Evolutionary conservation across 495 filamentous ascomycete species (phyloP), one percentile per base, ranked within the genome.

Genomic region (Cercophora sp.): DNA sequence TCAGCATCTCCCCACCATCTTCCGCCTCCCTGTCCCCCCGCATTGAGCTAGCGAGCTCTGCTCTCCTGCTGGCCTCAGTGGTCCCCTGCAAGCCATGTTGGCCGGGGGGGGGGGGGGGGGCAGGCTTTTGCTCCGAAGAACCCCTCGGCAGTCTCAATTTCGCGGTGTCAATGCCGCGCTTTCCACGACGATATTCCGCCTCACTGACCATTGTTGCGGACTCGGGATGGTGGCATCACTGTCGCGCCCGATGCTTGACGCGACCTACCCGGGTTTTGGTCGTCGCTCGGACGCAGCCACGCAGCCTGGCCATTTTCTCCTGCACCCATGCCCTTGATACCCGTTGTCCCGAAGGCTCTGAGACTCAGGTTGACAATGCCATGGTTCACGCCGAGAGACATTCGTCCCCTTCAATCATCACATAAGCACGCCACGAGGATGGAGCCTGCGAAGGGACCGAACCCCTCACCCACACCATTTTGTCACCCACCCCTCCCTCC

Each of bases 111-210:
- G 22, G 34, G 43, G 39, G 44, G 45, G 19, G 45, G 48, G 22
- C 23, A 32, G n/a, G 47, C 13, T 25, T 23, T 53, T 48, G 13
- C n/a, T 22, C n/a, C 26, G 16, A 40, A 19, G 22, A 23, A 11
- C 37, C 26, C 27, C 29, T 48, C 32, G 36, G 8, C 27, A 35
- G 18, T 51, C 23, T 45, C 34, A 35, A 57, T 58, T 52, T 57
- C 29, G 18, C 35, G 25, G 26, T 51, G 36, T 62, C 52, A 62
- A 61, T 68, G 58, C 65, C 65, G 58, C 56, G 58, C 32, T 55
- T 63, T 54, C 51, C 61, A 54, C 40, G 11, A 42, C 40, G 44
- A 59, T 42, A 49, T 58, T 44, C 44, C 40, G 29, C 15, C 18
- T 39, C 51, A 40, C 34, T 10, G 44, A 22, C 35, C 16, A 32